Conservation (phyloP, 2,329 filamentous ascomycete genomes). For the Triangularia verruculosa region DNA sequence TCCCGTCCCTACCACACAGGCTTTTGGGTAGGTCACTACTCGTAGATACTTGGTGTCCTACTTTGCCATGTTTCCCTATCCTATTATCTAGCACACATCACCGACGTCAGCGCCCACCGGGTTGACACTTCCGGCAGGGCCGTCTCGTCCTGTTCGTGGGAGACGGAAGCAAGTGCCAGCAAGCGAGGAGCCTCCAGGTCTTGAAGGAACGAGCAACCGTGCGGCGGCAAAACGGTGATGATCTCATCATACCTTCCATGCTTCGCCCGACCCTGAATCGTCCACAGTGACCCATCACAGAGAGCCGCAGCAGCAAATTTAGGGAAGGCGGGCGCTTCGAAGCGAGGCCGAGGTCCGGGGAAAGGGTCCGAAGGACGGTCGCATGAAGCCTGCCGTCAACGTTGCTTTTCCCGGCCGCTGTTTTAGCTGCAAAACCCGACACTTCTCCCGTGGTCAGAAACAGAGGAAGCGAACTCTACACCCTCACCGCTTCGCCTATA, state of each 20-base stretch:
- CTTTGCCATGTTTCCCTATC: neutral
- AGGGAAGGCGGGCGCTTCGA: neutral
- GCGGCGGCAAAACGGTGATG: neutral
- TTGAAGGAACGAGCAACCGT: neutral
- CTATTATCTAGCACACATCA: neutral
- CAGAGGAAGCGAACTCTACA: constrained; percentile 8
- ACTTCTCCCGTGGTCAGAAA: neutral
- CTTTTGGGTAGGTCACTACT: no score
- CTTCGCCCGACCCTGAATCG: neutral
- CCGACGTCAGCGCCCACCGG: constrained; percentile 7
- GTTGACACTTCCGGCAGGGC: constrained; percentile 20
- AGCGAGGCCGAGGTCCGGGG: neutral
- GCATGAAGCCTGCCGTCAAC: neutral
- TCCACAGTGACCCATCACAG: neutral
- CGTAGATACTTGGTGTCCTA: no score
- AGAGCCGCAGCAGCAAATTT: neutral
- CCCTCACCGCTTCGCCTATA: constrained; percentile 11
- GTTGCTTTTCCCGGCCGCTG: neutral
- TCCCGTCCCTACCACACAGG: constrained; percentile 13
- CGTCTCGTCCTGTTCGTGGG: constrained; percentile 23
- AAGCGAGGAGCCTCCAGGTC: neutral
- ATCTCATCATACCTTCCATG: neutral
- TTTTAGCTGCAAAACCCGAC: neutral
- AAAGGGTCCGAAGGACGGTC: neutral
- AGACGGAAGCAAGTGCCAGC: neutral